phyloP scores from a whole-genome alignment of 176 grass and related monocot species.

The Leersia perrieri region DNA sequence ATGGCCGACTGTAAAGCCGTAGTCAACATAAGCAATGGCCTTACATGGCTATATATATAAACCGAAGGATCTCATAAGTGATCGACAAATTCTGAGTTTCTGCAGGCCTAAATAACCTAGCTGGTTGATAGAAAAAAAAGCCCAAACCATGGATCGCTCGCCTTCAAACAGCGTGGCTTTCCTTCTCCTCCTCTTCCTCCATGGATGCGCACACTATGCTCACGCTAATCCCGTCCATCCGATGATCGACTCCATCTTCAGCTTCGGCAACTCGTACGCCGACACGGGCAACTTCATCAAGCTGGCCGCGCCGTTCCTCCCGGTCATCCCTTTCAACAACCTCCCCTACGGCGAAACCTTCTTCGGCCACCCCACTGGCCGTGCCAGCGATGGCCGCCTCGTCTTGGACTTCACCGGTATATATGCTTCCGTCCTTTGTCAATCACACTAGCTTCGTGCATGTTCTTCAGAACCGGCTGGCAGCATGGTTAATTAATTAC shows the following conservation, averaged over 20 bases:
- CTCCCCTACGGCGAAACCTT: slow-evolving; percentile 41
- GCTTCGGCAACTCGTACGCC: slow-evolving; percentile 61
- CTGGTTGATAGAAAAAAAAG: too few species aligned
- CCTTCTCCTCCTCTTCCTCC: not conserved
- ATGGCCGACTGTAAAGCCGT: too few species aligned
- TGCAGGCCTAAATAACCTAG: not conserved
- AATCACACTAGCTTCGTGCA: too few species aligned
- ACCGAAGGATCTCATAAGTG: not conserved
- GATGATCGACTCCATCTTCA: slow-evolving; percentile 41
- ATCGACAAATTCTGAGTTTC: not conserved
- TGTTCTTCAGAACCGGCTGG: too few species aligned
- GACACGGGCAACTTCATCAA: slow-evolving; percentile 66
- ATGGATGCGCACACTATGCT: not conserved
- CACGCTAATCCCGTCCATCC: slow-evolving; percentile 3
- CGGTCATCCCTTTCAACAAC: not conserved
- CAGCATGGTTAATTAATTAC: too few species aligned
- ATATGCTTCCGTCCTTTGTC: not conserved
- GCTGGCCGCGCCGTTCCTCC: slow-evolving; percentile 22
- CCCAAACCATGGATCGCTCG: not conserved
- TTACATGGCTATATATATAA: not conserved
- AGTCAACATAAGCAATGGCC: too few species aligned
- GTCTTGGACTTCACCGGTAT: slow-evolving; percentile 42
- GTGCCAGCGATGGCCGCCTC: slow-evolving; percentile 33
- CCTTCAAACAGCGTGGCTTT: not conserved
- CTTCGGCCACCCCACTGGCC: slow-evolving; percentile 32